Base-by-base conservation (phyloP, 495 filamentous ascomycete genomes). In the Aspergillus incahuasiensis region DNA sequence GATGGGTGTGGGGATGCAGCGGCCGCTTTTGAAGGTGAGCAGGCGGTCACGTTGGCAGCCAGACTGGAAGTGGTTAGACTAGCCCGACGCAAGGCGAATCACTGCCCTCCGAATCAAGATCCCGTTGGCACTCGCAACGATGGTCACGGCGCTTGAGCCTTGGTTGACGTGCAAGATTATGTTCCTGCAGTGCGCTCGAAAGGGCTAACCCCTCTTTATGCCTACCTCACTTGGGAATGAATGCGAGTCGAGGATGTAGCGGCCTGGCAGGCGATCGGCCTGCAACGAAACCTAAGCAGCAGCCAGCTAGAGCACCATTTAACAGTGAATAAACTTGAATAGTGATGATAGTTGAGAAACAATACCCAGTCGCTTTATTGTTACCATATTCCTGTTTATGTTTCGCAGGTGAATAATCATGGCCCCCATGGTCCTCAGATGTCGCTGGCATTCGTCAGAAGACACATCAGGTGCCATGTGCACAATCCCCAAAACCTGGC, bases 11-110 rank as follows among this genome's bases (percentile, higher is more conserved):
- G 67, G 66, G 72, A 72, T 28, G 25, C 4, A 67, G 59, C 65
- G 62, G 64, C 62, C 56, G 63, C 69, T 74, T 76, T 74, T 74
- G 69, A 73, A 73, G 70, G 71, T 71, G 69, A 58, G 54, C 46
- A 61, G 62, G 64, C 64, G 73, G 74, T 68, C 60, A 28, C 25
- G 25, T 28, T 28, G 25, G 25, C 25, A 8, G 8, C 25, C 25
- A 28, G 25, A 28, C 25, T 28, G 25, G 25, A 28, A 28, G 8
- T 4, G 25, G 25, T 28, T 28, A 28, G 25, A 28, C 25, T 8
- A 54, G 13, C 35, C 44, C 48, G 8, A 13, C 21, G 35, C 42
- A 47, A 56, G 61, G 64, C 70, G 54, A 72, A 70, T 74, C 63
- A 69, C 32, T 28, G 48, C 19, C 48, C 48, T 24, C 48, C 34